Percentiles rank a stretch among this genome's conserved stretches.
Evolutionary conservation across 768 basidiomycete species (phyloP).

Genomic region (Russula abietina): DNA sequence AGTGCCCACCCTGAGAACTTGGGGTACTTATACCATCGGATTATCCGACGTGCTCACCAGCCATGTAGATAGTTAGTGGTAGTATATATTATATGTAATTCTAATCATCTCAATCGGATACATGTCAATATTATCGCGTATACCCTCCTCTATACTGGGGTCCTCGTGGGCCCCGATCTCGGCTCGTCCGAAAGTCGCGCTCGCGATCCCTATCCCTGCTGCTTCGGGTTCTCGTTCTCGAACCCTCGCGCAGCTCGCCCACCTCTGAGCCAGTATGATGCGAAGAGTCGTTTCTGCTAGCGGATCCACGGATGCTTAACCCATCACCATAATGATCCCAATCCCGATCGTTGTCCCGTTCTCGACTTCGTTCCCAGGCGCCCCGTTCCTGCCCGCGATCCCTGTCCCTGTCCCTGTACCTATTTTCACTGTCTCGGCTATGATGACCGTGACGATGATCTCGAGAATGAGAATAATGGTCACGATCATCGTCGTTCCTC

Average conservation of each 20-base stretch:
- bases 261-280: neutral
- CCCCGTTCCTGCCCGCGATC: slow-evolving; percentile 18
- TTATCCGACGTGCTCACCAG: neutral
- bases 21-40: slow-evolving; percentile 1
- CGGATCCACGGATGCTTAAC: slow-evolving; percentile 11
- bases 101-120: neutral
- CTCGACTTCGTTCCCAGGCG: neutral
- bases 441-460: neutral
- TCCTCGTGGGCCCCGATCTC: slow-evolving; percentile 25
- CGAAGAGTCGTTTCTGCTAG: neutral
- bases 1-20: neutral
- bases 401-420: neutral
- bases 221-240: slow-evolving; percentile 12
- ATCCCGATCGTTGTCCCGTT: neutral
- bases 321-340: slow-evolving; percentile 20
- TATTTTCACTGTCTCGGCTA: neutral
- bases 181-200: slow-evolving; percentile 6
- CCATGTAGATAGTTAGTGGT: neutral
- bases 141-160: slow-evolving; percentile 34
- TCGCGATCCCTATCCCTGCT: slow-evolving; percentile 11
- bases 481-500: neutral
- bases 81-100: neutral
- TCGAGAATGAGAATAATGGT: neutral
- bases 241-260: neutral
- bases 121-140: slow-evolving; percentile 24